Evolutionary conservation across 352 stramenopile species (phyloP), one percentile per base, ranked within the genome.

Genomic region (Phytophthora cactorum): DNA sequence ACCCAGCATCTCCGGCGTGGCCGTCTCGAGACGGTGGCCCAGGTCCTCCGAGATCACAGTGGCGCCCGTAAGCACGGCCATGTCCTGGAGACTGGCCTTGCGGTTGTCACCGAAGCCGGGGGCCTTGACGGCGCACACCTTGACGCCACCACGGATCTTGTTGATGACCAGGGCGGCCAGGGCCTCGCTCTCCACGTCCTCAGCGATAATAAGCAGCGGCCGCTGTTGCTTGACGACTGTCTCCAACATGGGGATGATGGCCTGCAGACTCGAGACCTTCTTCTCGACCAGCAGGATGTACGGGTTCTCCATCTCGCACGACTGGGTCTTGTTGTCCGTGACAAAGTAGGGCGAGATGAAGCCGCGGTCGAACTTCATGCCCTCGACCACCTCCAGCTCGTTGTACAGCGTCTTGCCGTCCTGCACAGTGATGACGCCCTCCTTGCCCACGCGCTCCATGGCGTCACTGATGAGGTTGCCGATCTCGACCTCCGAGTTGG

Each of bases 301-400:
- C 32, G 98, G 97, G 86, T 99, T 99, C 74, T 99, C 98, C 74
- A 99, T 93, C 78, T 99, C 98, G 77, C 88, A 98, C 50, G 95
- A 89, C 85, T 99, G 97, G 12, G 95, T 99, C 93, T 99, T 99
- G 69, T 97, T 97, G 90, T 99, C 97, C 64, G 97, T 99, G 68
- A 99, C 97, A 66, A 99, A 99, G 84, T 99, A 99, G 7, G 98
- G 98, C 78, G 96, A 99, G 80, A 99, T 99, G 87, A 96, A 99
- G 49, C 98, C 98, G 49, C 98, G 94, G 81, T 99, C 98, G 73
- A 99, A 99, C 78, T 99, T 99, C 98, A 99, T 99, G 65, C 98
- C 98, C 74, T 99, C 98, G 7, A 99, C 98, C 50, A 99, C 97
- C 77, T 99, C 98, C 28, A 99, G 86, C 84, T 99, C 98, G 87